Conservation (phyloP, 148 eudicot species). For the Chenopodium berlandieri region DNA sequence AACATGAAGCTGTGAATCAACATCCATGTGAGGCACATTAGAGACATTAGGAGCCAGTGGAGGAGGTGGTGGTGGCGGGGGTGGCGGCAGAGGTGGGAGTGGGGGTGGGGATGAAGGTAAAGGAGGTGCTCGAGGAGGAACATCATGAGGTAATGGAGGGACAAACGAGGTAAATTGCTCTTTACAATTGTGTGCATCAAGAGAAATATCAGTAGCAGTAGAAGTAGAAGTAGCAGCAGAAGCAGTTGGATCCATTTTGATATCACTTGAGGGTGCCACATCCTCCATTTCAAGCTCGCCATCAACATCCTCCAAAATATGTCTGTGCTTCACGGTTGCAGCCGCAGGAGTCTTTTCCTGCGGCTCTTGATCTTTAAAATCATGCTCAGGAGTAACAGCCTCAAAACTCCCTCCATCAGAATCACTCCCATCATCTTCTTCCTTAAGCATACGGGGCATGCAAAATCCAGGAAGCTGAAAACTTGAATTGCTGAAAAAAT, state of each 20-base stretch:
- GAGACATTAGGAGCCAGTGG: conserved; percentile 34
- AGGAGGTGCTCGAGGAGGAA: conserved; percentile 57
- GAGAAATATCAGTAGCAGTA: conserved; percentile 22
- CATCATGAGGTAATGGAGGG: conserved; percentile 55
- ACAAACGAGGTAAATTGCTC: conserved; percentile 35
- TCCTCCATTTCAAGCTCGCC: conserved; percentile 99
- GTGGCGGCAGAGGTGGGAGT: conserved; percentile 35
- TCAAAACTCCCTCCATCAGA: conserved; percentile 91
- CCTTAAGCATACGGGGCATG: conserved; percentile 85
- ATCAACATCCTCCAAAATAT: conserved; percentile 94
- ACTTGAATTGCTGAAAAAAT: conserved; percentile 77
- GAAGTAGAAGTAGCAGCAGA: conserved; percentile 21
- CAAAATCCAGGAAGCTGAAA: conserved; percentile 90
- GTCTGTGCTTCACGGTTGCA: conserved; percentile 60
- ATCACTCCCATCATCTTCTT: conserved; percentile 75
- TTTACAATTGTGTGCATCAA: conserved; percentile 36
- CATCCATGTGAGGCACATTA: conserved; percentile 34
- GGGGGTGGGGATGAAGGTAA: conserved; percentile 51
- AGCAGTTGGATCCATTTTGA: conserved; percentile 33
- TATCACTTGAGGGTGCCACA: conserved; percentile 73
- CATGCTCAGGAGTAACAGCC: conserved; percentile 96
- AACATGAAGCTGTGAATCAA: conserved; percentile 47
- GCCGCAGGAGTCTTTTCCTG: conserved; percentile 30
- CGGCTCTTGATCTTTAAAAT: conserved; percentile 40
- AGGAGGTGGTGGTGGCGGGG: conserved; percentile 30